Conservation (phyloP, 176 grass and related monocot genomes). For the Rhynchospora breviuscula region DNA sequence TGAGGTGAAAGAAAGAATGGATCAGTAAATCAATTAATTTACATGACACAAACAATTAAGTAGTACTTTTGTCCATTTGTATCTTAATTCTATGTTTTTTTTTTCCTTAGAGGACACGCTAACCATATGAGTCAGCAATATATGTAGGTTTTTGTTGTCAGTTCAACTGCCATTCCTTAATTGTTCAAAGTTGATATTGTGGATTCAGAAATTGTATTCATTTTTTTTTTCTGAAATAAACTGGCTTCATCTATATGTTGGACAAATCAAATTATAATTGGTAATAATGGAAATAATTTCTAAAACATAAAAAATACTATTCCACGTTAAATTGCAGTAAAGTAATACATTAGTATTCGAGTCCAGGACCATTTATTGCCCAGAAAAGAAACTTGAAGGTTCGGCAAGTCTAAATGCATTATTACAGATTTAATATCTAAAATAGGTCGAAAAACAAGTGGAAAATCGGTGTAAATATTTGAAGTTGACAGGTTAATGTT, state of each 20-base stretch:
- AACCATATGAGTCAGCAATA: not conserved
- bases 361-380: not conserved
- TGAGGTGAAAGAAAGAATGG: not conserved
- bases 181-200: not conserved
- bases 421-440: no score
- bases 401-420: not conserved
- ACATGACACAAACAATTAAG: not conserved
- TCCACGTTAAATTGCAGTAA: not conserved
- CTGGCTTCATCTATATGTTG: not conserved
- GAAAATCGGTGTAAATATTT: no score
- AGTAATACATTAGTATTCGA: not conserved
- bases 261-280: not conserved
- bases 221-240: not conserved
- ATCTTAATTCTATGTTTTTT: not conserved
- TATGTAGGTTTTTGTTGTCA: not conserved
- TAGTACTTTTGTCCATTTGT: not conserved
- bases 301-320: not conserved
- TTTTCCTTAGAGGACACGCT: not conserved
- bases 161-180: not conserved
- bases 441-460: no score
- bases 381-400: not conserved
- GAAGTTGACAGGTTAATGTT: no score
- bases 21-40: slow-evolving; percentile 3
- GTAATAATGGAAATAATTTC: not conserved
- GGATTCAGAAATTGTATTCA: not conserved